Conservation (phyloP, 176 grass and related monocot genomes). For the Triticum timopheevii region DNA sequence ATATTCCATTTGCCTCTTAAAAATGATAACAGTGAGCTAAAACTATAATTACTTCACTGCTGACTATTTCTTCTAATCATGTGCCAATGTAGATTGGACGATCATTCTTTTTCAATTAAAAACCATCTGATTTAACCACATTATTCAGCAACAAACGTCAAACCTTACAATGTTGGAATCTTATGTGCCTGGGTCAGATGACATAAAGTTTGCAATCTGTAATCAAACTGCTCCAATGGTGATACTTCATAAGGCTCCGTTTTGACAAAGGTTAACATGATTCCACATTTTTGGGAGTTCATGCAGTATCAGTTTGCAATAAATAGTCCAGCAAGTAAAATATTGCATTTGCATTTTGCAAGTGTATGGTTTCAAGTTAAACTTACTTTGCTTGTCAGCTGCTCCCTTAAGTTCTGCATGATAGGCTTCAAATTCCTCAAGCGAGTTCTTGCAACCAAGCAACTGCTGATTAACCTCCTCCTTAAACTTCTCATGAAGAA, state of each 20-base stretch:
- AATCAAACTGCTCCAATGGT: background rate
- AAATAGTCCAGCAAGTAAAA: conserved; percentile 12
- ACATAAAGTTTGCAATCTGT: background rate
- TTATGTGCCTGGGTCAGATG: background rate
- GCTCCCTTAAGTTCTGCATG: conserved; percentile 76
- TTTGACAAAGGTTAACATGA: conserved; percentile 16
- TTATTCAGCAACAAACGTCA: background rate
- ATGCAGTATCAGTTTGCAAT: background rate
- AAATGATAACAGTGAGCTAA: background rate
- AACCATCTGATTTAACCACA: background rate
- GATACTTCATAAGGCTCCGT: background rate
- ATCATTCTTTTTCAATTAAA: background rate
- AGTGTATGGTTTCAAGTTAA: background rate
- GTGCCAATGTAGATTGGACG: background rate
- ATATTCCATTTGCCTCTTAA: background rate
- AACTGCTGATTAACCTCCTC: conserved; percentile 79
- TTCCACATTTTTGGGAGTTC: background rate
- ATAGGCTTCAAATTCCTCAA: conserved; percentile 68
- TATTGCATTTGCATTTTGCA: background rate
- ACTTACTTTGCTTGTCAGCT: conserved; percentile 83
- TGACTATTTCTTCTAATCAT: background rate
- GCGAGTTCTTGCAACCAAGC: conserved; percentile 57
- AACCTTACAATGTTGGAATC: background rate
- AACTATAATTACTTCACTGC: background rate
- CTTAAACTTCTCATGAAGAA: conserved; percentile 83